These are phyloP conservation scores for Aspergillus quadricinctus DNA, from an alignment of 2,329 filamentous ascomycete species.

Conservation along the genomic window DNA sequence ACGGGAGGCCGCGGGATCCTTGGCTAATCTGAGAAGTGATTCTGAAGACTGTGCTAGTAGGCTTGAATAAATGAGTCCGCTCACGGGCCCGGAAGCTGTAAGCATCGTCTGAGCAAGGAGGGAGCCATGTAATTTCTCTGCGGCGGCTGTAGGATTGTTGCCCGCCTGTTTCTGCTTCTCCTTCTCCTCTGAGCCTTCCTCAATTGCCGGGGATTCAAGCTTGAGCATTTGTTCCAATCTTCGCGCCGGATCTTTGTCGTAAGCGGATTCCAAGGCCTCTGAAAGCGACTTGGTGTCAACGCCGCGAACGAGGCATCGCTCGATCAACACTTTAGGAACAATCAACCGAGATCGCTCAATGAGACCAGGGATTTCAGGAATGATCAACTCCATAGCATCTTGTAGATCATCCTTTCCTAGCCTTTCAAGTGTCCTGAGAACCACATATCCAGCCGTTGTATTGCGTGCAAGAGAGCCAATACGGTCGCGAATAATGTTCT, in stretches of 20 bases:
- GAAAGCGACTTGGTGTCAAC: slow-evolving; percentile 55
- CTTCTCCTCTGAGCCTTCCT: slow-evolving; percentile 45
- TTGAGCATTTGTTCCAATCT: slow-evolving; percentile 59
- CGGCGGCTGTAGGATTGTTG: slow-evolving; percentile 31
- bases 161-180: slow-evolving; percentile 22
- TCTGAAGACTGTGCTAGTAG: slow-evolving; percentile 56
- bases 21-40: slow-evolving; percentile 62
- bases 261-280: slow-evolving; percentile 54
- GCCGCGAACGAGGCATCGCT: slow-evolving; percentile 69
- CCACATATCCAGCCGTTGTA: slow-evolving; percentile 84
- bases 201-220: slow-evolving; percentile 47
- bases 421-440: slow-evolving; percentile 75
- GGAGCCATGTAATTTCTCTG: slow-evolving; percentile 70
- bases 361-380: slow-evolving; percentile 67
- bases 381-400: slow-evolving; percentile 65
- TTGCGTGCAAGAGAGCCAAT: slow-evolving; percentile 81
- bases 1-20: slow-evolving; percentile 55
- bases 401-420: slow-evolving; percentile 81
- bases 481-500: slow-evolving; percentile 71
- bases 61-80: slow-evolving; percentile 69
- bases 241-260: slow-evolving; percentile 47
- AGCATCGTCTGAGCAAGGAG: slow-evolving; percentile 79
- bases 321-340: slow-evolving; percentile 76
- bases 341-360: slow-evolving; percentile 72
- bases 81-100: slow-evolving; percentile 63